These are phyloP conservation scores for Bremia lactucae DNA, from an alignment of 352 stramenopile species.

Conservation along the genomic window DNA sequence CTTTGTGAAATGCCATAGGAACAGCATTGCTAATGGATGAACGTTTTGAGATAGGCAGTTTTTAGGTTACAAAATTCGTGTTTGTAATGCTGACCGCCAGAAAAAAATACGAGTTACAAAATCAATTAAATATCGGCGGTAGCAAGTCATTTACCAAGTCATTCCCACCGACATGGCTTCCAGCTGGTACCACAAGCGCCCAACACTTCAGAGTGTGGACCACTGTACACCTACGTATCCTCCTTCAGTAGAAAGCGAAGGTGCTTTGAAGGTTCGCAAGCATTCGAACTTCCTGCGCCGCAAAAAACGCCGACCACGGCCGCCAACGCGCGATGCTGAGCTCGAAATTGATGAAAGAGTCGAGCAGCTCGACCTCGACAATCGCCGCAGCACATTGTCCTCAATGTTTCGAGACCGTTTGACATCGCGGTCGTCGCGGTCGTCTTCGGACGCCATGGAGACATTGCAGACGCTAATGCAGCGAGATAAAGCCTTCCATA, in stretches of 20 bases:
- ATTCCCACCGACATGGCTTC: too few relatives aligned
- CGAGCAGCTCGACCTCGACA: constrained; percentile 17
- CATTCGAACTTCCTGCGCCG: constrained; percentile 12
- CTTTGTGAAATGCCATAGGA: too few relatives aligned
- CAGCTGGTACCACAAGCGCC: constrained; percentile 3
- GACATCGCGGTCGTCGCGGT: constrained; percentile 14
- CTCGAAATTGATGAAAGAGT: constrained; percentile 21
- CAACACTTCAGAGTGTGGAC: not conserved
- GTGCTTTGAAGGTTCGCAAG: constrained; percentile 2
- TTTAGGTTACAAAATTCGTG: too few relatives aligned
- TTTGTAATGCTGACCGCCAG: too few relatives aligned
- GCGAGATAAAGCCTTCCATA: constrained; percentile 31
- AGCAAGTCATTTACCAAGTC: too few relatives aligned
- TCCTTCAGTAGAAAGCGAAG: constrained; percentile 16
- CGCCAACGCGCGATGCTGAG: constrained; percentile 12
- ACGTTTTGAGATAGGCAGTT: too few relatives aligned
- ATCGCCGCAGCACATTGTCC: constrained; percentile 13
- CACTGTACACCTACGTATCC: constrained; percentile 8
- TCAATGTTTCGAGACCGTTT: constrained; percentile 16
- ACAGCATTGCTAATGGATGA: too few relatives aligned
- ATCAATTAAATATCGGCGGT: too few relatives aligned
- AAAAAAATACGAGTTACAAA: too few relatives aligned
- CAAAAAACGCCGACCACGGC: constrained; percentile 3
- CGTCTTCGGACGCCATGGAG: constrained; percentile 12
- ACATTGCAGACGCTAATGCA: constrained; percentile 14